A percentile compares a stretch with the other conserved stretches of the same genome.
These are phyloP conservation scores for Coemansia sp. DNA, from an alignment of 192 early-diverging fungal genomes.

Conservation along the genomic window DNA sequence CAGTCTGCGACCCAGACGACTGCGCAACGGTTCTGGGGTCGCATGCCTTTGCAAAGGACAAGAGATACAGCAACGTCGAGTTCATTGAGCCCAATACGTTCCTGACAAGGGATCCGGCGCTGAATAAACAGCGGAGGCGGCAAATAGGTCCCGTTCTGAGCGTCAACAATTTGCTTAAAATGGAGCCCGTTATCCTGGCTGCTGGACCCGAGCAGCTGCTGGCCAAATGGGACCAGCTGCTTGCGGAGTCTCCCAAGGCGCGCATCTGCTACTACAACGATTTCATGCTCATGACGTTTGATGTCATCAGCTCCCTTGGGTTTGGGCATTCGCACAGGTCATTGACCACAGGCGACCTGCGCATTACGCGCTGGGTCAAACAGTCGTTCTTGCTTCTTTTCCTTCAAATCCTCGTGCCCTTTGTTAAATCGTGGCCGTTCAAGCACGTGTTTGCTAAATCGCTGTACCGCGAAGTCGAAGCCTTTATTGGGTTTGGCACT, in stretches of 20 bases:
- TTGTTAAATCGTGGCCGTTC: constrained; percentile 24
- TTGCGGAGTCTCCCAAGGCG: constrained; percentile 4
- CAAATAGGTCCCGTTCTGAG: constrained; percentile 42
- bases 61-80: constrained; percentile 29
- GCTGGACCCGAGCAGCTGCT: constrained; percentile 33
- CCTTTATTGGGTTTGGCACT: constrained; percentile 26
- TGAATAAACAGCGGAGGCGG: constrained; percentile 28
- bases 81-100: constrained; percentile 44
- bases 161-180: constrained; percentile 15
- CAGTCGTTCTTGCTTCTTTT: constrained; percentile 32
- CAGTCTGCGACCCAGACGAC: constrained; percentile 34
- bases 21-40: constrained; percentile 28
- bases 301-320: constrained; percentile 42
- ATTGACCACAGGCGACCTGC: constrained; percentile 33
- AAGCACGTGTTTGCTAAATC: constrained; percentile 9
- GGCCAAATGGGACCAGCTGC: constrained; percentile 30
- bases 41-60: constrained; percentile 45
- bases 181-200: constrained; percentile 40
- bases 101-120: constrained; percentile 41
- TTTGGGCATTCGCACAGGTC: constrained; percentile 40
- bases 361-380: constrained; percentile 36
- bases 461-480: constrained; percentile 16
- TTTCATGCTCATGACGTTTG: constrained; percentile 42
- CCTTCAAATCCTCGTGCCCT: constrained; percentile 21
- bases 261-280: constrained; percentile 33